Conservation (phyloP, 768 basidiomycete species). For the Agrocybe praecox region DNA sequence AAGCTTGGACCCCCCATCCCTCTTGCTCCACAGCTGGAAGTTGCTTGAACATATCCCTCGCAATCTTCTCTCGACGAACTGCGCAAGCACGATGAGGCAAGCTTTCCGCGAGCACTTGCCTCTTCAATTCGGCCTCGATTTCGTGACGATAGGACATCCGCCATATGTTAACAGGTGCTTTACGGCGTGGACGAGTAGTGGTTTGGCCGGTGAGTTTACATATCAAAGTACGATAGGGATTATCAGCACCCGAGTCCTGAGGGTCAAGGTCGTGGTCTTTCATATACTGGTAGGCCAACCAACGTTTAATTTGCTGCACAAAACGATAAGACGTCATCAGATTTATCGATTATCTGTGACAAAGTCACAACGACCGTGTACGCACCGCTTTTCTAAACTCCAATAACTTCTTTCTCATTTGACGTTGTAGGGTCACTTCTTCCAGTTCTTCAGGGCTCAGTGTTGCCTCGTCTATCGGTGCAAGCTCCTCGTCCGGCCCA, state of each 20-base stretch:
- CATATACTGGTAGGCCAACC: slow-evolving; percentile 18
- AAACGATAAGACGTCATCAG: background rate
- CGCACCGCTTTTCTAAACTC: background rate
- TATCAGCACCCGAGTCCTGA: slow-evolving; percentile 2
- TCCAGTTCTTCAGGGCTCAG: background rate
- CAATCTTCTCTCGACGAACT: background rate
- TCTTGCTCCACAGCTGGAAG: background rate
- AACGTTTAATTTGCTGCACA: slow-evolving; percentile 16
- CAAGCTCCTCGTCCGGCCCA: background rate
- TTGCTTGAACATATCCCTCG: background rate
- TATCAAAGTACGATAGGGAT: slow-evolving; percentile 6
- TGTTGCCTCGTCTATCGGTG: too few species aligned
- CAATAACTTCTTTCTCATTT: background rate
- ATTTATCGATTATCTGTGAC: too few species aligned
- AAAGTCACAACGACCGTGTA: background rate
- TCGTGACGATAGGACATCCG: background rate
- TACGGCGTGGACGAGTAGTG: background rate
- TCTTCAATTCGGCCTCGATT: background rate
- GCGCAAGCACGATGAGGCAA: background rate
- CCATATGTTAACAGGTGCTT: slow-evolving; percentile 6
- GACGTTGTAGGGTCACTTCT: too few species aligned
- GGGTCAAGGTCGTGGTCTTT: slow-evolving; percentile 8
- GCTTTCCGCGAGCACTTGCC: background rate
- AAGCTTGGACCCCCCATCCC: background rate
- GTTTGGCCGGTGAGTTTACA: slow-evolving; percentile 7